Evolutionary conservation across 352 stramenopile species (phyloP), one percentile per base, ranked within the genome.

Genomic region (Phytopythium sindhum): DNA sequence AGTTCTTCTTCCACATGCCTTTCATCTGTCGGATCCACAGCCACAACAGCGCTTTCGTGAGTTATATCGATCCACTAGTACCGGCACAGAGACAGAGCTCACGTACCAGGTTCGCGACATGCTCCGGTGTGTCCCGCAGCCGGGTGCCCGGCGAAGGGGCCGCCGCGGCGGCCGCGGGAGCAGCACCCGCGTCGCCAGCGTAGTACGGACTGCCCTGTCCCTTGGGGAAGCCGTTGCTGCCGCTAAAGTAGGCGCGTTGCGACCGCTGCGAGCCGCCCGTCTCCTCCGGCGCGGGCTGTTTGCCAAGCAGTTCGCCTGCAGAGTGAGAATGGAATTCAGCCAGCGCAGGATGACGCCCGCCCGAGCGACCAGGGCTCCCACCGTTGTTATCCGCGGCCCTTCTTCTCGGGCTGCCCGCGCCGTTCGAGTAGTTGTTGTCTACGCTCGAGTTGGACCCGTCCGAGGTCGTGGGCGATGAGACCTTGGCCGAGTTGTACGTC

Each of bases 1-100:
- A 91, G 73, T 90, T 92, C 64, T 89, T 90, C 66, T 89, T 90
- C 84, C 84, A 90, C 71, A 92, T 86, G 57, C 83, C 83, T 68
- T 92, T 92, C 74, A 90, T 86, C 84, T 92, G 44, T 19, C 48
- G 11, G 12, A 57, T 37, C 31, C 31, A 37, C 37, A 54, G n/a
- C 15, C 17, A 35, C 11, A 21, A 55, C 26, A 19, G 50, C 15
- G 3, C 19, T 10, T 8, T 5, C 42, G 51, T 63, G n/a, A 54
- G 42, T 26, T 29, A 4, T 4, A 14, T 0, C 17, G 23, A 28
- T 35, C 33, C 0, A 28, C 59, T 33, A 37, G 1, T 2, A 21
- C 19, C 23, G 47, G 39, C 26, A 50, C 21, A 19, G 11, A 31
- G 57, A 5, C 14, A 7, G 26, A 42, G 41, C 17, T n/a, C 55